Evolutionary conservation across 2,329 filamentous ascomycete genomes (phyloP), one percentile per base, ranked within the genome.

Genomic region (Hortaea werneckii): DNA sequence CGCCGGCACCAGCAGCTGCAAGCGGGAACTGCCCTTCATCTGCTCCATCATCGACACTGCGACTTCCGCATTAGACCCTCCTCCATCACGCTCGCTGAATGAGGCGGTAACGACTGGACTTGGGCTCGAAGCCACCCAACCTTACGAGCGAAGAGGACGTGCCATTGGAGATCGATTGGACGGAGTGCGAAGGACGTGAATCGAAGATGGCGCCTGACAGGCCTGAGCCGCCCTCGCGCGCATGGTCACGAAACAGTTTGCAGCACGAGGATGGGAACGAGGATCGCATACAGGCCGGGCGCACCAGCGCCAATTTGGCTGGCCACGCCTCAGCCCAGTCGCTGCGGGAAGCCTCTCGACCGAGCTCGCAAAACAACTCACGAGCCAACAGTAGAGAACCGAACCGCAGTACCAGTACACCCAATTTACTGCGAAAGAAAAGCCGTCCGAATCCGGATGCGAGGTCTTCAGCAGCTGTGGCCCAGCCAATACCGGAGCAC

Each of bases 321-420:
- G 62, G 62, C 9, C 58, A 62, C 12, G 56, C 57, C 10, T 64
- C 61, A 26, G 60, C 60, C 41, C 59, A 62, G 43, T 58, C 59
- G n/a, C 42, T 65, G n/a, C 57, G 60, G 38, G 55, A 60, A 50
- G 52, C 54, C 29, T 49, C 54, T 12, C 54, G 53, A 40, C 46
- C 54, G 13, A 42, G 32, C 13, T 51, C 53, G 28, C 32, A 35
- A n/a, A n/a, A 9, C 9, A 35, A 35, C n/a, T 35, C 32, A 9
- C 8, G 32, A n/a, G 32, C 32, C 9, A 35, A 35, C 32, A 35
- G 32, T n/a, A 34, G 37, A 38, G 38, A 44, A 30, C 41, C 47
- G 9, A 49, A 44, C 41, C 41, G 46, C 40, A 45, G 43, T 12
- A 37, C 44, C 12, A 49, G 48, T 34, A 47, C 43, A 30, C 50